Percentiles rank a stretch among this genome's conserved stretches.
Evolutionary conservation across 2,329 filamentous ascomycete species (phyloP).

Genomic region (Dichotomopilus funicola): DNA sequence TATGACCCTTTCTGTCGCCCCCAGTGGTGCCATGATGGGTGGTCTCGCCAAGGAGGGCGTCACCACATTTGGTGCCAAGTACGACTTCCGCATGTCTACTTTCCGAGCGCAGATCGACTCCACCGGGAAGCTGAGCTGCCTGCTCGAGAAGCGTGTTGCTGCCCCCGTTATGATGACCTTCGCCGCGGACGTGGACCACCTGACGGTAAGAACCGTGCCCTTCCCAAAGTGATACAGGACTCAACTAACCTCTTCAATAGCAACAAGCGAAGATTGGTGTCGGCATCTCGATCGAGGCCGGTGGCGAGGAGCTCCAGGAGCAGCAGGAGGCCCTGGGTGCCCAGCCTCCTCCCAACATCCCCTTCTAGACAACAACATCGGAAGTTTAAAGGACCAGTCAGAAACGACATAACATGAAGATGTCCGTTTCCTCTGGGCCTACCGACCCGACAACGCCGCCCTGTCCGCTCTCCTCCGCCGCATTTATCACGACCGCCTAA

Average conservation of each 20-base stretch:
- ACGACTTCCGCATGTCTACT: slow-evolving; percentile 92
- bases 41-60: slow-evolving; percentile 76
- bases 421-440: background rate
- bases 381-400: no score
- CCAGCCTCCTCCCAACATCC: slow-evolving; percentile 55
- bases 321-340: slow-evolving; percentile 40
- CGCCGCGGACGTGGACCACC: slow-evolving; percentile 92
- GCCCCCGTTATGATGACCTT: slow-evolving; percentile 91
- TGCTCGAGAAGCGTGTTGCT: slow-evolving; percentile 93
- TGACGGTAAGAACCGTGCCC: slow-evolving; percentile 57
- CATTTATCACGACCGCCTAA: slow-evolving; percentile 13
- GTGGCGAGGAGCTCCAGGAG: slow-evolving; percentile 78
- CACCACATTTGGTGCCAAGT: slow-evolving; percentile 90
- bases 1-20: slow-evolving; percentile 77
- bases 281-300: slow-evolving; percentile 84
- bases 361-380: slow-evolving; percentile 46
- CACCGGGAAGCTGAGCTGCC: slow-evolving; percentile 83
- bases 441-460: background rate
- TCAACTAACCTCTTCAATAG: slow-evolving; percentile 43
- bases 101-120: slow-evolving; percentile 96
- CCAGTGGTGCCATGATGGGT: slow-evolving; percentile 67
- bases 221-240: background rate
- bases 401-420: slow-evolving; percentile 8
- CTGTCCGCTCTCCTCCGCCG: slow-evolving; percentile 15
- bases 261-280: slow-evolving; percentile 93